Evolutionary conservation across 2,329 filamentous ascomycete species (phyloP), one percentile per base, ranked within the genome.

Genomic region (Bimuria novae-zelandiae): DNA sequence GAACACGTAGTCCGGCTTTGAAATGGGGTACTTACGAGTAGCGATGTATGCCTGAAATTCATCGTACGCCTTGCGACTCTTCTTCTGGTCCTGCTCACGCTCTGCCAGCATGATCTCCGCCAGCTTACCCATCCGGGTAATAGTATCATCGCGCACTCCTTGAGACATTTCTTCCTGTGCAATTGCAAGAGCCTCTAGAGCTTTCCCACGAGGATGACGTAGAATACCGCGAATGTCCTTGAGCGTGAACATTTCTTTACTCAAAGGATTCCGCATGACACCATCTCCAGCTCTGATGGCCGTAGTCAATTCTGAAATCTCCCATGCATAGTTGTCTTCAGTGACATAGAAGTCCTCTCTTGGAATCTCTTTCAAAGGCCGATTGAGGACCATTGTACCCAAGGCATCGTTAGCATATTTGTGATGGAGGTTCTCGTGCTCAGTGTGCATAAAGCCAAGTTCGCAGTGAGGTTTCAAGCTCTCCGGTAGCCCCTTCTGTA

Each of bases 291-390:
- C 63, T 17, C 55, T 65, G 49, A 73, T 70, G 22, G 70, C 68
- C 29, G 68, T 58, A 0, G 63, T 68, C 8, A 72, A 58, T 49
- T 75, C 73, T 10, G 65, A 63, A 58, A 74, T 65, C 36, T 74
- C 69, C 74, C 74, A 76, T 7, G 72, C 73, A 48, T 74, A 75
- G n/a, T 70, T 70, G 51, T 75, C 73, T 30, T 74, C 72, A 0
- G 70, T 75, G 25, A 68, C 70, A 33, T 67, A 71, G 52, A 75
- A 73, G 19, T 72, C 68, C 12, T 60, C 59, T 33, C 72, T 57
- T 7, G 65, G 62, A 7, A 75, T 74, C 14, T 69, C 65, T 35
- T 62, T 66, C 14, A 75, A 51, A 7, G 55, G 46, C 30, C 73
- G 67, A 7, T 60, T 63, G 3, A 67, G 55, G 16, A 30, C n/a